Conservation (phyloP, 129 eudicot species). For the Flaveria bidentis region DNA sequence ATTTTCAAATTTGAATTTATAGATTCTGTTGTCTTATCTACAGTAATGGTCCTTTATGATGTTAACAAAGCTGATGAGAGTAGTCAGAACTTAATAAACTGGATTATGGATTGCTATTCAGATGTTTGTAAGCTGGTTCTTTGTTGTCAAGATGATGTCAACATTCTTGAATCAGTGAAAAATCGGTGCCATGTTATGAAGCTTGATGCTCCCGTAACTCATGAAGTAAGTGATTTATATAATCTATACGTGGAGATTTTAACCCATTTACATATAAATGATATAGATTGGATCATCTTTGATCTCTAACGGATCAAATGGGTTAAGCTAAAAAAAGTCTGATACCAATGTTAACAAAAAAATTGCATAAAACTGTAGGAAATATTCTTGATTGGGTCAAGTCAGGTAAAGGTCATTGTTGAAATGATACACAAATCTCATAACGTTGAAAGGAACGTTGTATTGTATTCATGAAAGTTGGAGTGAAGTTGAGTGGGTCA, state of each 20-base stretch:
- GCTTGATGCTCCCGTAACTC: slow-evolving; percentile 65
- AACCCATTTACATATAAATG: background rate
- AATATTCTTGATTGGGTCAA: too few relatives aligned
- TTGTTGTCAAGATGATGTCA: slow-evolving; percentile 72
- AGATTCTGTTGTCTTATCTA: slow-evolving; percentile 14
- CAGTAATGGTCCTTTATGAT: slow-evolving; percentile 83
- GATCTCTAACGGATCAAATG: background rate
- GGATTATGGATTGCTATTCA: slow-evolving; percentile 89
- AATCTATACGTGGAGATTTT: background rate
- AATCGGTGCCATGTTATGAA: slow-evolving; percentile 61
- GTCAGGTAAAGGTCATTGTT: too few relatives aligned
- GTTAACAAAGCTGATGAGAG: slow-evolving; percentile 76
- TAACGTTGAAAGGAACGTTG: too few relatives aligned
- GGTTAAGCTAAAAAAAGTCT: background rate
- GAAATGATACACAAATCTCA: too few relatives aligned
- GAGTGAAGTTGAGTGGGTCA: too few relatives aligned
- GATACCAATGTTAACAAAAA: too few relatives aligned
- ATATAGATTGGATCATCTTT: background rate
- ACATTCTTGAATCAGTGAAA: slow-evolving; percentile 62
- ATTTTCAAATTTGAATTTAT: slow-evolving; percentile 10
- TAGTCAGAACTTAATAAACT: slow-evolving; percentile 75
- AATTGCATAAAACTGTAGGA: background rate
- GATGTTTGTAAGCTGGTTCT: slow-evolving; percentile 76
- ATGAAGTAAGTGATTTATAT: slow-evolving; percentile 58
- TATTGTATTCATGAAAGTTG: too few relatives aligned